These are phyloP conservation scores for Phoenix dactylifera DNA, from an alignment of 176 grass and related monocot species.

Conservation along the genomic window DNA sequence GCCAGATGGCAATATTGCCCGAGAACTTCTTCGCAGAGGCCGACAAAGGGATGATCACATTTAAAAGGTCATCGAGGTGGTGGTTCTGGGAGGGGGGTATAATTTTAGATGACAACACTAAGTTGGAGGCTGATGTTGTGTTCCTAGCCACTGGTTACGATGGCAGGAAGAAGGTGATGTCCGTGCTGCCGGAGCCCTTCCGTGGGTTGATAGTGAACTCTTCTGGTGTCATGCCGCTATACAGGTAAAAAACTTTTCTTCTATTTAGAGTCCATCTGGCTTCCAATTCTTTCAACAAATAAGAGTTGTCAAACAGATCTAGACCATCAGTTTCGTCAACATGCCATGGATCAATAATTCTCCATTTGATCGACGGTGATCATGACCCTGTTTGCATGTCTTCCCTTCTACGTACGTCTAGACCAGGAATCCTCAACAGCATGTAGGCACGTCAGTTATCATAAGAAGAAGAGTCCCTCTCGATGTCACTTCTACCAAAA, in stretches of 20 bases:
- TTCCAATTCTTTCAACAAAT: too few relatives aligned
- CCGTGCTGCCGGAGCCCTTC: conserved; percentile 63
- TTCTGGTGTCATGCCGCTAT: conserved; percentile 76
- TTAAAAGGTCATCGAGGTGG: conserved; percentile 49
- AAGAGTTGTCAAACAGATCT: too few relatives aligned
- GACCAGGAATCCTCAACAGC: too few relatives aligned
- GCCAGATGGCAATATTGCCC: conserved; percentile 95
- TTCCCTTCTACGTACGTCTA: too few relatives aligned
- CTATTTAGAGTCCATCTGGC: too few relatives aligned
- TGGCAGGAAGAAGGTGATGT: conserved; percentile 72
- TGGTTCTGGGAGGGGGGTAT: conserved; percentile 74
- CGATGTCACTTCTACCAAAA: too few relatives aligned
- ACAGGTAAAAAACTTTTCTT: conserved; percentile 29
- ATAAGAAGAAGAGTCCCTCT: too few relatives aligned
- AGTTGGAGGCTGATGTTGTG: conserved; percentile 81
- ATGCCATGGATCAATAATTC: too few relatives aligned
- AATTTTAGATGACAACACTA: conserved; percentile 53
- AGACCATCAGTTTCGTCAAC: too few relatives aligned
- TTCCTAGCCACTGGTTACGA: conserved; percentile 94
- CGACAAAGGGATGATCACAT: conserved; percentile 44
- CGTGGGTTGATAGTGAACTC: conserved; percentile 43
- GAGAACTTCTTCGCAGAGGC: conserved; percentile 92
- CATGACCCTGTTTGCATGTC: too few relatives aligned
- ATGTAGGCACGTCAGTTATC: too few relatives aligned
- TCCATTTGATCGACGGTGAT: too few relatives aligned